These are phyloP conservation scores for Starmerella powellii DNA, from an alignment of 805 yeast species.

Conservation along the genomic window DNA sequence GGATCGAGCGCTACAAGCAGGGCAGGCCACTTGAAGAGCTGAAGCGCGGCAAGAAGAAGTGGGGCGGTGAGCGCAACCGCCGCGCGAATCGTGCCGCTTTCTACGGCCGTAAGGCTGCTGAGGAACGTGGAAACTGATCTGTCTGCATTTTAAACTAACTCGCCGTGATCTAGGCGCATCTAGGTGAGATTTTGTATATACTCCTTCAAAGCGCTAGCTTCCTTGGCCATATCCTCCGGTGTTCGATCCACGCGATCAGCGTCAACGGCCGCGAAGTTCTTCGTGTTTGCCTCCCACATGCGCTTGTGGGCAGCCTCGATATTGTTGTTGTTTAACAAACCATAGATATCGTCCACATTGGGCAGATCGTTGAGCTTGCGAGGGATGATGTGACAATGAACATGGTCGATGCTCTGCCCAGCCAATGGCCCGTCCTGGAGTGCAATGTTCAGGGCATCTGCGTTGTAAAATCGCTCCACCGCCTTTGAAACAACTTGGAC, in stretches of 20 bases:
- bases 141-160: neutral
- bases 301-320: constrained; percentile 34
- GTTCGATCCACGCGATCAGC: constrained; percentile 51
- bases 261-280: constrained; percentile 25
- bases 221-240: constrained; percentile 54
- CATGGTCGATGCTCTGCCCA: constrained; percentile 92
- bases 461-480: constrained; percentile 53
- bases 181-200: constrained; percentile 11
- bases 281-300: constrained; percentile 26
- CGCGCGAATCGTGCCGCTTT: constrained; percentile 46
- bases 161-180: neutral
- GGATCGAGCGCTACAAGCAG: constrained; percentile 55
- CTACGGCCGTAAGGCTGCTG: constrained; percentile 28
- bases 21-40: constrained; percentile 46
- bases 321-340: constrained; percentile 45
- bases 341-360: constrained; percentile 67
- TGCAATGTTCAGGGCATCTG: constrained; percentile 78
- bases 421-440: constrained; percentile 95
- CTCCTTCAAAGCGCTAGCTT: constrained; percentile 43
- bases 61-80: constrained; percentile 81
- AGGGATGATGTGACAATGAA: constrained; percentile 90
- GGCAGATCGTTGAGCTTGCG: constrained; percentile 43
- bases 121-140: constrained; percentile 17
- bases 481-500: constrained; percentile 60
- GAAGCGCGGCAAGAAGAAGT: constrained; percentile 56